A percentile compares a stretch with the other conserved stretches of the same genome.
Conservation (phyloP, 352 stramenopile species). For the Phytophthora fragariae region DNA sequence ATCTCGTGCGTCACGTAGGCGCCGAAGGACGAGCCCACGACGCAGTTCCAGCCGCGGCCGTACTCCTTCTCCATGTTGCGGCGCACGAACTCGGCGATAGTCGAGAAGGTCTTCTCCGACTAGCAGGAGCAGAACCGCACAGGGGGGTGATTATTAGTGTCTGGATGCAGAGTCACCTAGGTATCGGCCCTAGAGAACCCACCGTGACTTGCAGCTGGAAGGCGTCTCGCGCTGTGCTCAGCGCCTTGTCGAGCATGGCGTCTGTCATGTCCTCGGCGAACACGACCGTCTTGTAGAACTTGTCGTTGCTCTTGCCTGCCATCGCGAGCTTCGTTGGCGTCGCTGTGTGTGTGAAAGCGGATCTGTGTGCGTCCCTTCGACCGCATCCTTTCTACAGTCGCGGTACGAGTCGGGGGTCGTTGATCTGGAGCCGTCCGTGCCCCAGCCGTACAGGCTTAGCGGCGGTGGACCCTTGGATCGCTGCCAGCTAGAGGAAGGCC, state of each 20-base stretch:
- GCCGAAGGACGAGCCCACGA: slow-evolving; percentile 93
- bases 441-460: too few species aligned
- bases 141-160: background rate
- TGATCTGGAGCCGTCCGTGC: too few species aligned
- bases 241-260: slow-evolving; percentile 92
- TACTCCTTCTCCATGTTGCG: slow-evolving; percentile 95
- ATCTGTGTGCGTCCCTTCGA: slow-evolving; percentile 18
- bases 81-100: slow-evolving; percentile 91
- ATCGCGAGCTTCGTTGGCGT: slow-evolving; percentile 20
- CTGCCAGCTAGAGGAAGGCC: too few species aligned
- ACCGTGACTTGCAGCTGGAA: slow-evolving; percentile 92
- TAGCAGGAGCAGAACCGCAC: slow-evolving; percentile 27
- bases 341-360: background rate
- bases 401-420: too few species aligned
- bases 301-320: slow-evolving; percentile 79
- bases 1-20: slow-evolving; percentile 96
- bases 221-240: slow-evolving; percentile 89
- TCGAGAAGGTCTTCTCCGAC: slow-evolving; percentile 93
- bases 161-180: background rate
- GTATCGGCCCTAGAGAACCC: background rate
- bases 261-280: slow-evolving; percentile 96
- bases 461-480: too few species aligned
- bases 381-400: background rate
- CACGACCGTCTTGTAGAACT: slow-evolving; percentile 93
- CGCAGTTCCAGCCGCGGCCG: slow-evolving; percentile 93